A percentile compares a stretch with the other conserved stretches of the same genome.
These are phyloP conservation scores for Carex scoparia DNA, from an alignment of 176 grass and related monocot genomes.

Conservation along the genomic window DNA sequence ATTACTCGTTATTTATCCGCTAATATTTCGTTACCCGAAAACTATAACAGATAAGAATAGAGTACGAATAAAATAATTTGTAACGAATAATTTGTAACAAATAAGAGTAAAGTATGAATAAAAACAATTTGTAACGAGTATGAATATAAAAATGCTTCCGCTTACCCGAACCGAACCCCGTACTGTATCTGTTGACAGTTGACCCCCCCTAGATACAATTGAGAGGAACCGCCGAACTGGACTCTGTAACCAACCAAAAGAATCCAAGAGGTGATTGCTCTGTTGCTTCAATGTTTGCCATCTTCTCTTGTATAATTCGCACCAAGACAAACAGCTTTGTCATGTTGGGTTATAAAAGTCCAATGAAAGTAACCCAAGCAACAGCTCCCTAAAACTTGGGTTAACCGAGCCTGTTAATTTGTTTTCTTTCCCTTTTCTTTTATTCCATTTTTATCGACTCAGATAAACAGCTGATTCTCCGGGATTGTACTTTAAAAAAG, in stretches of 20 bases:
- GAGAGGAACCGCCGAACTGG: slow-evolving; percentile 24
- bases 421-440: background rate
- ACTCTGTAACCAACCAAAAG: background rate
- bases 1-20: too few relatives aligned
- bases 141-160: too few relatives aligned
- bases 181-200: too few relatives aligned
- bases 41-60: too few relatives aligned
- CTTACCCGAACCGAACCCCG: too few relatives aligned
- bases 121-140: too few relatives aligned
- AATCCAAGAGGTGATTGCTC: background rate
- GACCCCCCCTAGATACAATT: background rate
- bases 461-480: background rate
- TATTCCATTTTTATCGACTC: background rate
- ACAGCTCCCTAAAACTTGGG: background rate
- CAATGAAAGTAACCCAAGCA: background rate
- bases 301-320: background rate
- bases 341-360: background rate
- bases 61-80: too few relatives aligned
- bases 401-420: background rate
- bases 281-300: background rate
- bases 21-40: too few relatives aligned
- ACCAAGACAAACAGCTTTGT: background rate
- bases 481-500: background rate
- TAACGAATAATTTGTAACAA: too few relatives aligned
- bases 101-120: too few relatives aligned